These are phyloP conservation scores for Nitzschia palea DNA, from an alignment of 108 stramenopile genomes.

Conservation along the genomic window DNA sequence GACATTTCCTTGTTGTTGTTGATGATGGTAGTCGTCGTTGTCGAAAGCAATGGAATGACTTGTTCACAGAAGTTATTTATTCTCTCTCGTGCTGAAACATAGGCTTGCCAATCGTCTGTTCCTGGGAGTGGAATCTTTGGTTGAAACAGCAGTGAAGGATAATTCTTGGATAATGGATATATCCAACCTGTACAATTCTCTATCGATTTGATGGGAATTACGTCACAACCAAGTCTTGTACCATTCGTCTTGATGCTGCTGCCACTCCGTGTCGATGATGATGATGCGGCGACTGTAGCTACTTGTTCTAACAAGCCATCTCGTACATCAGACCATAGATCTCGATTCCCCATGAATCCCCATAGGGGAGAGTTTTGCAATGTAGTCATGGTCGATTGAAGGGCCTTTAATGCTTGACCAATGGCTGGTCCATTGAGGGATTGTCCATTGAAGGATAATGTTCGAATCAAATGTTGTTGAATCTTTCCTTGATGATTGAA, in stretches of 20 bases:
- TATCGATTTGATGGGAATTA: background rate
- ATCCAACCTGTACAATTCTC: background rate
- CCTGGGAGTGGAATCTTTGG: conserved; percentile 19
- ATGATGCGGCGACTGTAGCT: conserved; percentile 8
- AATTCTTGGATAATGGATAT: background rate
- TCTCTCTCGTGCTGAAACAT: background rate
- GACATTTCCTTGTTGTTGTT: background rate
- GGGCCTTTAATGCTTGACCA: conserved; percentile 15
- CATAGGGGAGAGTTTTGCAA: conserved; percentile 23
- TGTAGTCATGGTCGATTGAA: conserved; percentile 20
- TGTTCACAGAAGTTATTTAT: conserved; percentile 8
- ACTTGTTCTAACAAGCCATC: conserved; percentile 32
- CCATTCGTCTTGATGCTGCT: too few species aligned
- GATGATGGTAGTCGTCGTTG: background rate
- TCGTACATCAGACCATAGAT: conserved; percentile 5
- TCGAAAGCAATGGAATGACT: conserved; percentile 24
- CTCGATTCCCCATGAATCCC: conserved; percentile 1
- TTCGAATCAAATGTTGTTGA: background rate
- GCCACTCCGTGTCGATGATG: background rate
- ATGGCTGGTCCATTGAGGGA: conserved; percentile 23
- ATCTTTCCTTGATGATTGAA: background rate
- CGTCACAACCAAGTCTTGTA: too few species aligned
- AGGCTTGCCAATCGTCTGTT: conserved; percentile 19
- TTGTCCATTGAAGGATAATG: conserved; percentile 19
- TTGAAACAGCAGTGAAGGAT: background rate